phyloP scores from a whole-genome alignment of 2,329 filamentous ascomycete genomes.

The Aspergillus melleus region DNA sequence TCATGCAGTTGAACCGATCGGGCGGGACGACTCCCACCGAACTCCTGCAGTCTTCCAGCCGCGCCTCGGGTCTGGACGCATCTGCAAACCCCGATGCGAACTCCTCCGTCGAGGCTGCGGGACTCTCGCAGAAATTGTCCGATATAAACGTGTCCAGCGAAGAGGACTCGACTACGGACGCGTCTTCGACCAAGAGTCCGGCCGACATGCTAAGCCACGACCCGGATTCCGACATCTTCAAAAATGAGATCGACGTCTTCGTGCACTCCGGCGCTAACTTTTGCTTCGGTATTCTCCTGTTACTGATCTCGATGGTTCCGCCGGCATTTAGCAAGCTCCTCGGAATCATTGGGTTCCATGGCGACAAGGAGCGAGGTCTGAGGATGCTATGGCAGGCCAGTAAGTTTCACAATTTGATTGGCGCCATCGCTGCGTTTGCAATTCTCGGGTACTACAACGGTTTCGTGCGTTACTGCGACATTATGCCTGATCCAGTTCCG shows the following conservation, averaged over 20 bases:
- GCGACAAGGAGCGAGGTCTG: slow-evolving; percentile 80
- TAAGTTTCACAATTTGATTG: slow-evolving; percentile 83
- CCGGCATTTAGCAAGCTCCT: slow-evolving; percentile 85
- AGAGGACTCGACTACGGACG: slow-evolving; percentile 20
- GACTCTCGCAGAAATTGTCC: slow-evolving; percentile 23
- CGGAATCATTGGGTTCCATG: slow-evolving; percentile 85
- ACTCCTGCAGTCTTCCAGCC: slow-evolving; percentile 6
- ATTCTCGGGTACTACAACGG: slow-evolving; percentile 87
- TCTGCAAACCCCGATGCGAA: slow-evolving; percentile 16
- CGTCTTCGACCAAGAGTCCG: slow-evolving; percentile 22
- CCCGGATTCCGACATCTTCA: slow-evolving; percentile 64
- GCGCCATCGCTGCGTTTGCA: slow-evolving; percentile 81
- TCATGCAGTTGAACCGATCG: slow-evolving; percentile 38
- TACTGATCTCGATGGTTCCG: slow-evolving; percentile 90
- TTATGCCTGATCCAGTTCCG: slow-evolving; percentile 60
- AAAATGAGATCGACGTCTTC: slow-evolving; percentile 78
- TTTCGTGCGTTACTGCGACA: slow-evolving; percentile 82
- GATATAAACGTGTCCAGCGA: slow-evolving; percentile 24
- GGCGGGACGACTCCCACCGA: slow-evolving; percentile 8
- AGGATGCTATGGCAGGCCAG: slow-evolving; percentile 89
- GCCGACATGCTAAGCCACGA: slow-evolving; percentile 46
- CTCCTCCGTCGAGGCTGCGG: slow-evolving; percentile 14
- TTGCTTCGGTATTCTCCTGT: slow-evolving; percentile 81
- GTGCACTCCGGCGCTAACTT: slow-evolving; percentile 86
- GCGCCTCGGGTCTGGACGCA: slow-evolving; percentile 1